phyloP scores from a whole-genome alignment of 352 stramenopile genomes.

The Pythium grandisporangium region DNA sequence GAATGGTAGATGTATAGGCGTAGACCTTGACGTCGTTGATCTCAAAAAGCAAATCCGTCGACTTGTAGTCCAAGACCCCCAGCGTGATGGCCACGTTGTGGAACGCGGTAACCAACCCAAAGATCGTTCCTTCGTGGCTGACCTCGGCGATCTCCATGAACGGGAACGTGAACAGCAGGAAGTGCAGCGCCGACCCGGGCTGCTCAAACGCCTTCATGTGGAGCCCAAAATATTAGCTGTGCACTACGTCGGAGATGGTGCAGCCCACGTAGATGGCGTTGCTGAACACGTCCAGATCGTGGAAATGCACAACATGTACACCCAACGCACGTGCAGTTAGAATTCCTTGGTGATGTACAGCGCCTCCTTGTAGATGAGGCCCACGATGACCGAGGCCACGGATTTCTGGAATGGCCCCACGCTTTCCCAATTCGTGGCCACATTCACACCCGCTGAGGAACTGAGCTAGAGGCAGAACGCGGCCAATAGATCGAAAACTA shows the following conservation, averaged over 20 bases:
- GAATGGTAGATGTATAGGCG: slow-evolving; percentile 19
- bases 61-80: slow-evolving; percentile 25
- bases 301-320: slow-evolving; percentile 28
- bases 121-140: slow-evolving; percentile 46
- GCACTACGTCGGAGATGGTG: slow-evolving; percentile 37
- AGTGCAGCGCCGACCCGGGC: slow-evolving; percentile 29
- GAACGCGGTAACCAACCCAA: slow-evolving; percentile 49
- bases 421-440: slow-evolving; percentile 49
- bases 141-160: slow-evolving; percentile 47
- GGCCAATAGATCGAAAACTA: slow-evolving; percentile 55
- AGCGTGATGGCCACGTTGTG: slow-evolving; percentile 48
- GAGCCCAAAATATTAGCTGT: slow-evolving; percentile 41
- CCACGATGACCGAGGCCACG: slow-evolving; percentile 34
- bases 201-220: slow-evolving; percentile 36
- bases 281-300: slow-evolving; percentile 42
- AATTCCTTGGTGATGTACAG: slow-evolving; percentile 49
- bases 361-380: slow-evolving; percentile 35
- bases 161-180: slow-evolving; percentile 43
- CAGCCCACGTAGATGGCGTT: slow-evolving; percentile 32
- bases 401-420: slow-evolving; percentile 39
- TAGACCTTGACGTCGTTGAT: slow-evolving; percentile 13
- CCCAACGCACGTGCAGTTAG: slow-evolving; percentile 43
- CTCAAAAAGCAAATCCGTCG: slow-evolving; percentile 27
- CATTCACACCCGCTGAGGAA: slow-evolving; percentile 30
- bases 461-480: slow-evolving; percentile 43